Percentiles rank a stretch among this genome's conserved stretches.
These are phyloP conservation scores for Lachancea kluyveri DNA, from an alignment of 805 yeast species.

Conservation along the genomic window DNA sequence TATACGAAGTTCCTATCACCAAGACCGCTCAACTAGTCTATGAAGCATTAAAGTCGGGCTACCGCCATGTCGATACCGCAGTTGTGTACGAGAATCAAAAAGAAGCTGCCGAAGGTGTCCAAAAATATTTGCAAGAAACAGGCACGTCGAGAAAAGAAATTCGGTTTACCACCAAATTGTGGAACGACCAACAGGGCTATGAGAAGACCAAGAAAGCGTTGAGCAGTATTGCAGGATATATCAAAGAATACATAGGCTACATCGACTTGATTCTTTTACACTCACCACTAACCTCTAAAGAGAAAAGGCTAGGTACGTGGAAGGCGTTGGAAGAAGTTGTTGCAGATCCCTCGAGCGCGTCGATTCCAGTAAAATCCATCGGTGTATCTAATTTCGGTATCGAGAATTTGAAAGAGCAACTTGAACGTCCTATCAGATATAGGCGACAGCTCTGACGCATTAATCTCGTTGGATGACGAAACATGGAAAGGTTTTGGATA, in stretches of 20 bases:
- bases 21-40: slow-evolving; percentile 60
- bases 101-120: slow-evolving; percentile 49
- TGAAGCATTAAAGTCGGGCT: slow-evolving; percentile 73
- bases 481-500: too few species aligned
- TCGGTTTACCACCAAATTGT: slow-evolving; percentile 67
- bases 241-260: slow-evolving; percentile 64
- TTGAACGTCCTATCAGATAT: too few species aligned
- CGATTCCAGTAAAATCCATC: slow-evolving; percentile 44
- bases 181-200: slow-evolving; percentile 71
- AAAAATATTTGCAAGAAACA: slow-evolving; percentile 36
- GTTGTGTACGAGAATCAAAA: slow-evolving; percentile 52
- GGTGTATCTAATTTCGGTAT: slow-evolving; percentile 72
- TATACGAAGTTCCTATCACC: slow-evolving; percentile 62
- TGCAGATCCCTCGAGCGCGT: too few species aligned
- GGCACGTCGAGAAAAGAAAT: slow-evolving; percentile 47
- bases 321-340: too few species aligned
- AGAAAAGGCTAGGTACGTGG: too few species aligned
- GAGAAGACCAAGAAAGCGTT: slow-evolving; percentile 56
- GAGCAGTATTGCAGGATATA: too few species aligned
- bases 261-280: slow-evolving; percentile 72
- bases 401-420: slow-evolving; percentile 38
- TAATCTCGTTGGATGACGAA: too few species aligned
- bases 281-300: slow-evolving; percentile 73
- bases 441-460: too few species aligned
- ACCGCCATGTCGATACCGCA: slow-evolving; percentile 71